Evolutionary conservation across 495 filamentous ascomycete species (phyloP), one percentile per base, ranked within the genome.

Genomic region (Hypomontagnella submonticulosa): DNA sequence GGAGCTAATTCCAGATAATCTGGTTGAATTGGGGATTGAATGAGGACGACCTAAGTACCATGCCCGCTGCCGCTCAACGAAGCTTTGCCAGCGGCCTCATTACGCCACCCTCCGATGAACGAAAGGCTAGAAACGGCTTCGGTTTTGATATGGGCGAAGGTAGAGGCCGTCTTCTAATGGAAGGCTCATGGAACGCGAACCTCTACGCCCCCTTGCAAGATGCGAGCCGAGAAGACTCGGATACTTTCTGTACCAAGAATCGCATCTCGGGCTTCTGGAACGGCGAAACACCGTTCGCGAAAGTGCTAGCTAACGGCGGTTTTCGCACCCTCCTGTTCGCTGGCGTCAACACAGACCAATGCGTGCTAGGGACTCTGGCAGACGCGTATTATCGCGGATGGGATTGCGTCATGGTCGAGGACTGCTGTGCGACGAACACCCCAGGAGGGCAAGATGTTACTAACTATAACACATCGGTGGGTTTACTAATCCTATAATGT

Each of bases 21-120:
- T 88, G 85, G 85, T 73, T 88, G 32, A 87, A 86, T 61, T 88
- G 85, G 85, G 85, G 85, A 4, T 63, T 88, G 18, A 84, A 74
- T 4, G 79, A 87, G 16, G 49, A 79, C 13, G 85, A 87, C 43
- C 66, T 88, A 13, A 57, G 42, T 5, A 63, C 49, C 1, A 81
- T 87, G 76, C 84, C 86, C 3, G 81, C 85, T 18, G 77, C 71
- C 3, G 73, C 80, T 15, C 64, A 74, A 19, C 75, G 84, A 38
- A 77, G 76, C 6, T 87, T 88, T 63, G 77, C 77, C 4, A 79
- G 77, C 41, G 71, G 75, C 43, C 53, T 67, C 2, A 51, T 77
- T 33, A 57, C 57, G 12, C 48, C 66, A 19, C 20, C 61, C 5
- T 16, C 44, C 11, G 57, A 44, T 19, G 15, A 20, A 19, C 42